Evolutionary conservation across 1,284 basidiomycete genomes (phyloP).

Genomic region (Meripilus lineatus): DNA sequence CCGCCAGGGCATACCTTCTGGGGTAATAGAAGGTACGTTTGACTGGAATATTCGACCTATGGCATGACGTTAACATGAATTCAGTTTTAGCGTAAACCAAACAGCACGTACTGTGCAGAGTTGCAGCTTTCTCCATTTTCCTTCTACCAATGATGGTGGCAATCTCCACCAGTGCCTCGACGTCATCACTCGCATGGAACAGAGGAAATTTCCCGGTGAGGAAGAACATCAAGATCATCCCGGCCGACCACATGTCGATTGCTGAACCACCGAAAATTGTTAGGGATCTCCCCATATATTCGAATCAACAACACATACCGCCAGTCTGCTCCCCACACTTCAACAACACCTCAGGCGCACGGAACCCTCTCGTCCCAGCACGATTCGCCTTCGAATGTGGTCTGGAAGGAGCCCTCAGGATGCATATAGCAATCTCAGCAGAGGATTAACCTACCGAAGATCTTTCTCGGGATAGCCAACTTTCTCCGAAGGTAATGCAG

Average conservation of each 20-base stretch:
- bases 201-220: conserved; percentile 91
- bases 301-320: conserved; percentile 44
- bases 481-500: conserved; percentile 50
- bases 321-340: conserved; percentile 95
- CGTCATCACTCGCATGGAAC: conserved; percentile 93
- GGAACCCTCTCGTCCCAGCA: conserved; percentile 94
- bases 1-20: conserved; percentile 63
- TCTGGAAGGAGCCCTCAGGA: conserved; percentile 39
- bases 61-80: background rate
- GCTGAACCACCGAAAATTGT: conserved; percentile 45
- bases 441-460: conserved; percentile 40
- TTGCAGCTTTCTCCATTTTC: conserved; percentile 83
- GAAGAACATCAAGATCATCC: conserved; percentile 91
- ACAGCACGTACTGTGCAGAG: conserved; percentile 76
- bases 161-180: conserved; percentile 95
- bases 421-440: no score
- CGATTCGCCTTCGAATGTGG: conserved; percentile 92
- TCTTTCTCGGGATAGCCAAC: conserved; percentile 75
- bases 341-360: conserved; percentile 93
- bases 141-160: conserved; percentile 82
- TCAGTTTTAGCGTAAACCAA: background rate
- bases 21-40: conserved; percentile 74
- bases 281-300: conserved; percentile 2
- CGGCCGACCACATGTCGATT: conserved; percentile 95
- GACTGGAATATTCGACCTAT: conserved; percentile 82